Evolutionary conservation across 2,329 filamentous ascomycete genomes (phyloP).

Genomic region (Simplicillium aogashimaense): DNA sequence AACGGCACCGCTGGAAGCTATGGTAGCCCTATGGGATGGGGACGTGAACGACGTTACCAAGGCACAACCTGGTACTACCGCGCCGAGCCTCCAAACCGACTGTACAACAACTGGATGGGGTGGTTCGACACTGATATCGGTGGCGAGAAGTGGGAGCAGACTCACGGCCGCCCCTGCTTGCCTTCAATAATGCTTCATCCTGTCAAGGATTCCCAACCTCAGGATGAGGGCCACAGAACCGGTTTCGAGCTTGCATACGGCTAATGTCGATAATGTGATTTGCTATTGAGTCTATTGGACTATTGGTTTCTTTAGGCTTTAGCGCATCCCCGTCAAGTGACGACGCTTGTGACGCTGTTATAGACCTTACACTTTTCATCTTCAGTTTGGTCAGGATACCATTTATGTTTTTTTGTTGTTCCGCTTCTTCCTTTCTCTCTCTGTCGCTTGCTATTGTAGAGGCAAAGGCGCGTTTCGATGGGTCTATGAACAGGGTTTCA

Average conservation of each 20-base stretch:
- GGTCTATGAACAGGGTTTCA: too few species aligned
- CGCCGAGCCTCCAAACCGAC: slow-evolving; percentile 42
- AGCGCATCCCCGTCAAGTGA: too few species aligned
- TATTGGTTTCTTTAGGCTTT: too few species aligned
- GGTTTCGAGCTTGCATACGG: slow-evolving; percentile 27
- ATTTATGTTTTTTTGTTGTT: too few species aligned
- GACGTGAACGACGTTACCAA: slow-evolving; percentile 44
- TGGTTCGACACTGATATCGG: slow-evolving; percentile 46
- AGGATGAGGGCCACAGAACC: slow-evolving; percentile 29
- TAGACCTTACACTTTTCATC: too few species aligned
- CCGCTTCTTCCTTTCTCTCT: too few species aligned
- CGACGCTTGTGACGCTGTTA: too few species aligned
- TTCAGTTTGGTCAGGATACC: background rate
- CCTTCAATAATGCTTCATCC: slow-evolving; percentile 51
- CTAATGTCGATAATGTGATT: slow-evolving; percentile 8
- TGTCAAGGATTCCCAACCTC: slow-evolving; percentile 47
- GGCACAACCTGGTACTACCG: slow-evolving; percentile 55
- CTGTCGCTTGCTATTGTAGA: too few species aligned
- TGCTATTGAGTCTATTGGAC: too few species aligned
- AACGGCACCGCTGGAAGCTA: slow-evolving; percentile 43
- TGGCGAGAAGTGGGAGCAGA: slow-evolving; percentile 44
- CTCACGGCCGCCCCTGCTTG: slow-evolving; percentile 45
- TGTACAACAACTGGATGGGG: slow-evolving; percentile 56
- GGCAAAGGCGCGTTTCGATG: too few species aligned
- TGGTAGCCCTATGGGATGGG: slow-evolving; percentile 50